phyloP scores from a whole-genome alignment of 495 filamentous ascomycete genomes.

The Chaetomium fimeti region DNA sequence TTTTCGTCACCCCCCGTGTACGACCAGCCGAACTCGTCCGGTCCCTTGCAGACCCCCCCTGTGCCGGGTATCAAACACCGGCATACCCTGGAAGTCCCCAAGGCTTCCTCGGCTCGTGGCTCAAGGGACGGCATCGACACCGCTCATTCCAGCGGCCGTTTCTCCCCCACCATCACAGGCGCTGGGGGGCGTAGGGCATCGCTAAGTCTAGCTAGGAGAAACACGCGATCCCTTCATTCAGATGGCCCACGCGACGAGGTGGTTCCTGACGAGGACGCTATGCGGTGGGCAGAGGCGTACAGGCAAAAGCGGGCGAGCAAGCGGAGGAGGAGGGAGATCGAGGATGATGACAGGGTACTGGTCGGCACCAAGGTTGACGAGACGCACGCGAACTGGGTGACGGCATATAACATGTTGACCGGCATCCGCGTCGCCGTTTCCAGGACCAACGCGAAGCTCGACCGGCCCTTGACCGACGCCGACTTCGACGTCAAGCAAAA shows the following conservation, averaged over 20 bases:
- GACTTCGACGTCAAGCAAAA: slow-evolving; percentile 94
- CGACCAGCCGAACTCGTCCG: slow-evolving; percentile 44
- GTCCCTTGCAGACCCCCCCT: slow-evolving; percentile 47
- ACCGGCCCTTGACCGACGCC: slow-evolving; percentile 78
- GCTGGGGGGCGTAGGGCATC: slow-evolving; percentile 70
- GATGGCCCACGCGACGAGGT: slow-evolving; percentile 81
- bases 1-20: slow-evolving; percentile 72
- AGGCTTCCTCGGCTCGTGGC: slow-evolving; percentile 48
- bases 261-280: slow-evolving; percentile 79
- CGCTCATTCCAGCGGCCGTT: slow-evolving; percentile 69
- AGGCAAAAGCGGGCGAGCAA: slow-evolving; percentile 85
- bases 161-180: slow-evolving; percentile 69
- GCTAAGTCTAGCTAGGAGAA: slow-evolving; percentile 71
- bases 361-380: slow-evolving; percentile 99
- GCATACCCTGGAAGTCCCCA: slow-evolving; percentile 87
- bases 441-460: slow-evolving; percentile 93
- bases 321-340: slow-evolving; percentile 76
- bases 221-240: slow-evolving; percentile 80
- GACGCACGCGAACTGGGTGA: slow-evolving; percentile 96
- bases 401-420: slow-evolving; percentile 99
- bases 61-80: slow-evolving; percentile 66
- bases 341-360: slow-evolving; percentile 88
- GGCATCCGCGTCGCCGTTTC: slow-evolving; percentile 97
- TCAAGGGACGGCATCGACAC: slow-evolving; percentile 62
- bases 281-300: slow-evolving; percentile 88